Conservation (phyloP, 768 basidiomycete genomes). For the Kwoniella newhampshirensis region DNA sequence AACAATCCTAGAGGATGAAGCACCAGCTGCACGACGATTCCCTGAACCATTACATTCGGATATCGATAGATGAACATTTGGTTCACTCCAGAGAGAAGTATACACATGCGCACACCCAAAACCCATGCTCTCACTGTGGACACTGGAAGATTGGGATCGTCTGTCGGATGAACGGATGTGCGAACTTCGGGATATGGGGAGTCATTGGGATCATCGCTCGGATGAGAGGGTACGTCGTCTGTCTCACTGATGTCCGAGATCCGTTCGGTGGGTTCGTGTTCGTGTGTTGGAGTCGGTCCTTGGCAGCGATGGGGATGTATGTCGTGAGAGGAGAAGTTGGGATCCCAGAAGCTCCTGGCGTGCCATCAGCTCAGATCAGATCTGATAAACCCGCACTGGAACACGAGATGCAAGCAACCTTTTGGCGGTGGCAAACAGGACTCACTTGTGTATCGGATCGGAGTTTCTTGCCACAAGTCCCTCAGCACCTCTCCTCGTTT, state of each 20-base stretch:
- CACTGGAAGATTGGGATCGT: constrained; percentile 29
- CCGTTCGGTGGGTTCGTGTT: neutral
- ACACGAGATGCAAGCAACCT: too few relatives aligned
- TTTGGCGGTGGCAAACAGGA: too few relatives aligned
- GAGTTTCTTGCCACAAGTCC: too few relatives aligned
- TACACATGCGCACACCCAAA: constrained; percentile 54
- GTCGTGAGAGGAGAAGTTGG: constrained; percentile 8
- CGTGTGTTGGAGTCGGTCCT: neutral
- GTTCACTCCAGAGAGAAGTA: constrained; percentile 61
- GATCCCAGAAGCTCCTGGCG: constrained; percentile 15
- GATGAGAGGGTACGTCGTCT: too few relatives aligned
- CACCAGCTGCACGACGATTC: constrained; percentile 71
- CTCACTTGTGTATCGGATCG: too few relatives aligned
- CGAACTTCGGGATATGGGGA: constrained; percentile 79
- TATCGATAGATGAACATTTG: constrained; percentile 56
- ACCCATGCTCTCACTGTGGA: constrained; percentile 36
- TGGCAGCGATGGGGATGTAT: neutral
- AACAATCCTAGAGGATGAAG: constrained; percentile 66
- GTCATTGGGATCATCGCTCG: too few relatives aligned
- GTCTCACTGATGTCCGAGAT: neutral
- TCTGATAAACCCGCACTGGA: too few relatives aligned
- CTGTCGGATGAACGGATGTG: constrained; percentile 60
- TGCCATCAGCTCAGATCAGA: neutral
- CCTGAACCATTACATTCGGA: constrained; percentile 64
- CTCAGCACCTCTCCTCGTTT: too few relatives aligned